Evolutionary conservation across 176 grass and related monocot species (phyloP), one percentile per base, ranked within the genome.

Genomic region (Panicum miliaceum): DNA sequence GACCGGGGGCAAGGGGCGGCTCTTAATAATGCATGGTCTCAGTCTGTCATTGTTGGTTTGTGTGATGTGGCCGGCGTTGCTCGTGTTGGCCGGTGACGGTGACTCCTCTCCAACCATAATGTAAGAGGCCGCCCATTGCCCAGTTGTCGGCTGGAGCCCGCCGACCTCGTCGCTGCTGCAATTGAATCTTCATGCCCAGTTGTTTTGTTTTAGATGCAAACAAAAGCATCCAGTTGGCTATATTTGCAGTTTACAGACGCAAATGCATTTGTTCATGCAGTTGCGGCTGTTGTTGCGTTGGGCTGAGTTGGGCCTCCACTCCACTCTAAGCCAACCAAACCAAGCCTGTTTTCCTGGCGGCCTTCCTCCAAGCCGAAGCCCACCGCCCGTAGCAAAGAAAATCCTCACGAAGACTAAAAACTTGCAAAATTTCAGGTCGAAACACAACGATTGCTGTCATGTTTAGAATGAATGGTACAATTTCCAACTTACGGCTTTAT

Each of bases 1-100:
- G 73, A 68, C 87, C 82, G 80, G 69, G 87, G 80, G 86, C 73
- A 83, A 88, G 64, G 86, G 86, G 80, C 73, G 73, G 80, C 73
- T 12, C 22, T 52, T 74, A 12, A 74, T 62, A 41, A 88, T 70
- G 16, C 59, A 15, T 37, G 4, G 15, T 53, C 51, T 23, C 27
- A 38, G 22, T 60, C 57, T 41, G 75, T 84, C 81, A 18, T 29
- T 74, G 12, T 84, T 54, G 52, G 52, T 59, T 12, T 59, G 8
- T 25, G n/a, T 12, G 57, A 59, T 12, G 57, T 32, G 60, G 60
- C 42, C 19, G 12, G 13, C 29, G 56, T 40, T 60, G 64, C 64
- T 42, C 64, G 52, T 40, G 70, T 62, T 26, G 29, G 5, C 54
- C 38, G 48, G 62, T 16, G 47, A 32, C 29, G 29, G 29, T 32